Conservation (phyloP, 805 yeast species). For the Ogataea sp. region DNA sequence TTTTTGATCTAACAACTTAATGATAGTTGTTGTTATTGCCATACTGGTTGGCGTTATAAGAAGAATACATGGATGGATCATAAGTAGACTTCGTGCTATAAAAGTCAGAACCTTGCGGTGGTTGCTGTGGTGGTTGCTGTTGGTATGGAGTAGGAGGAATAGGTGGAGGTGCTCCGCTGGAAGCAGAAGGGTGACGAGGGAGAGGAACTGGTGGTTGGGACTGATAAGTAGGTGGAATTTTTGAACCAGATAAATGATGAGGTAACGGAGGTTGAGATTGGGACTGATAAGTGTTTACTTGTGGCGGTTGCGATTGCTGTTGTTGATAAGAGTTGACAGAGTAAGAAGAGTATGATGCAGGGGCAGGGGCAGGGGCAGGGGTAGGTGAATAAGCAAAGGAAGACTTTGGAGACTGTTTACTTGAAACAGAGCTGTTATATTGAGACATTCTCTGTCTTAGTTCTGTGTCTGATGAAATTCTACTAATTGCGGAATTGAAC, state of each 20-base stretch:
- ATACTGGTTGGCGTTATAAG: slow-evolving; percentile 5
- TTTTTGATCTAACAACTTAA: no score
- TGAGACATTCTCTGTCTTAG: not conserved
- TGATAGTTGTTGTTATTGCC: not conserved
- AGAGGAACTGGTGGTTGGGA: slow-evolving; percentile 1
- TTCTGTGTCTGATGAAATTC: no score
- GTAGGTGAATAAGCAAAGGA: no score
- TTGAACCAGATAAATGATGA: not conserved
- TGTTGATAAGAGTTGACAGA: slow-evolving; percentile 6
- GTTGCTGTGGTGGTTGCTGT: slow-evolving; percentile 5
- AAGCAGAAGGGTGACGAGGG: not conserved
- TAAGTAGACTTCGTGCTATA: slow-evolving; percentile 44
- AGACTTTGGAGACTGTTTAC: no score
- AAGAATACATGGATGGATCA: slow-evolving; percentile 38
- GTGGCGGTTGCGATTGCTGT: not conserved
- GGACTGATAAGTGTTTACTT: not conserved
- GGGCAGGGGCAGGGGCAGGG: no score
- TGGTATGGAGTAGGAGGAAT: not conserved
- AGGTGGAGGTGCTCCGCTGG: not conserved
- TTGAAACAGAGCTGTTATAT: no score
- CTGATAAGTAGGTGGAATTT: no score
- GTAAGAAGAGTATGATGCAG: no score
- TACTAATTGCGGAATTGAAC: not conserved
- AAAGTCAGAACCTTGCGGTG: slow-evolving; percentile 26
- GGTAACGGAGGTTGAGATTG: not conserved